phyloP scores from a whole-genome alignment of 192 early-diverging fungal genomes.

The Coemansia erecta region DNA sequence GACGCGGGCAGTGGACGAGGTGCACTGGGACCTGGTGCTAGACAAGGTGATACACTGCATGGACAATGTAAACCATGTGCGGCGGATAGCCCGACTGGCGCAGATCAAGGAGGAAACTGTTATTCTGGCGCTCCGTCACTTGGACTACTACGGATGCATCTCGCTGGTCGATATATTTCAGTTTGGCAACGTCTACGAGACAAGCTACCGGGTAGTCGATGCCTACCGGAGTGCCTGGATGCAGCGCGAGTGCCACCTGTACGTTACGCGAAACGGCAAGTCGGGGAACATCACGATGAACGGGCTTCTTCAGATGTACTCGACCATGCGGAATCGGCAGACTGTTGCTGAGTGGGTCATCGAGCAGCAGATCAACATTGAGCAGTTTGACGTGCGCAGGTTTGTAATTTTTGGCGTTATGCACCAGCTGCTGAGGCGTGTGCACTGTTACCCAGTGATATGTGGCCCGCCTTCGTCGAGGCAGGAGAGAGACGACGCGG shows the following conservation, averaged over 20 bases:
- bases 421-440: constrained; percentile 76
- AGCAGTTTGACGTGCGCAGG: constrained; percentile 80
- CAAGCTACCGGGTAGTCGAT: constrained; percentile 55
- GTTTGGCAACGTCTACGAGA: constrained; percentile 87
- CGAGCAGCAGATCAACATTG: constrained; percentile 62
- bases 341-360: constrained; percentile 87
- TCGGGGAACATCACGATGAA: constrained; percentile 60
- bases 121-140: constrained; percentile 79
- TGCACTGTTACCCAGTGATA: constrained; percentile 86
- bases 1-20: constrained; percentile 60
- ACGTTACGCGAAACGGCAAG: constrained; percentile 59
- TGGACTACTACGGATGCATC: constrained; percentile 92
- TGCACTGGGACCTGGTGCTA: constrained; percentile 93
- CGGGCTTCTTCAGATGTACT: constrained; percentile 75
- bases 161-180: constrained; percentile 91
- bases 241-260: constrained; percentile 75
- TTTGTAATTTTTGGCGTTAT: constrained; percentile 91
- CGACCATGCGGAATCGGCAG: constrained; percentile 70
- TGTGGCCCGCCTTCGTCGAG: neutral
- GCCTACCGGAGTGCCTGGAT: constrained; percentile 53
- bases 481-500: neutral
- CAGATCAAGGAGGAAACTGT: constrained; percentile 77
- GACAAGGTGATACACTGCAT: constrained; percentile 72
- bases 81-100: constrained; percentile 72
- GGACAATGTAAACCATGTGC: constrained; percentile 83